Base-by-base conservation (phyloP, 2,329 filamentous ascomycete genomes). In the Xylogone sp. region DNA sequence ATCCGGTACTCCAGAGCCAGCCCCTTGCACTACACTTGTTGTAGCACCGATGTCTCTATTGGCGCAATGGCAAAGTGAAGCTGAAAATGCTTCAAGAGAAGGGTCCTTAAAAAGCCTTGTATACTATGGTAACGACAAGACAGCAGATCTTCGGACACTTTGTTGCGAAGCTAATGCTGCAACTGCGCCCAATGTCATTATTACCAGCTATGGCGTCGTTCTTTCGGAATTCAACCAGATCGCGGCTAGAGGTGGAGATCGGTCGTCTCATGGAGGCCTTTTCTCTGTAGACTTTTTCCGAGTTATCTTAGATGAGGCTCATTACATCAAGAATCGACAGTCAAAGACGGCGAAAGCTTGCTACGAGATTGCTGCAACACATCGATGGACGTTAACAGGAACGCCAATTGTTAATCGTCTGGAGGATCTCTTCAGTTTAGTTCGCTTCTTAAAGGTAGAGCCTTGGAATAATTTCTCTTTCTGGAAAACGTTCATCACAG, bases 381-480 rank as follows among this genome's bases (percentile, higher is more conserved):
- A 97, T 72, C 83, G 94, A 53, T 99, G 94, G 94, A 89, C 87
- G 0, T 72, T 99, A 46, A 99, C 94, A 0, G 94, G 94, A 18
- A 99, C 94, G 1, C 94, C 94, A 0, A 97, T 99, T 51, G 93
- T 99, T 59, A 99, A 99, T 68, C 86, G 90, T 43, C 77, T 99
- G 1, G 93, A 97, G 67, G 94, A 97, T 69, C 74, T 99, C 13
- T 97, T 97, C 72, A 96, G 90, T 63, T 73, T 99, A 34, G 90
- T 97, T 12, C 84, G 90, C 2, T 99, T 97, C 70, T 74, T 99
- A 10, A 86, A 90, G 51, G 94, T 99, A 3, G 93, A 97, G 66
- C 94, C 94, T 0, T 99, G 94, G 94, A 94, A 88, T 63, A 97
- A 97, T 68, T 99, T 99, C 68, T 96, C 92, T 0, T 99, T 96